Conservation (phyloP, 2,329 filamentous ascomycete genomes). For the Cryphonectria carpinicola region DNA sequence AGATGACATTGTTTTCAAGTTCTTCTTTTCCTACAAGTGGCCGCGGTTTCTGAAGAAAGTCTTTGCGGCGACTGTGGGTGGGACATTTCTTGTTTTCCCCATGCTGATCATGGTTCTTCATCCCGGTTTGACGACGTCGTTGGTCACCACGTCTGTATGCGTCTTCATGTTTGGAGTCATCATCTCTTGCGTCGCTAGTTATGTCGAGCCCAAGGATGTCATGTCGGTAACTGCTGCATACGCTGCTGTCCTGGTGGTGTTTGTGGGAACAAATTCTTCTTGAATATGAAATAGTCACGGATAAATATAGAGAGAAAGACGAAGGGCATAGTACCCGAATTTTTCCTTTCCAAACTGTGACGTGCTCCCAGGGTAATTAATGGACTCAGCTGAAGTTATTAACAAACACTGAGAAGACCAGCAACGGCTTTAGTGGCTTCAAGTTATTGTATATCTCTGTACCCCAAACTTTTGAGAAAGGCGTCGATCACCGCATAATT, state of each 20-base stretch:
- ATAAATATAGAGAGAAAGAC: neutral
- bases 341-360: too few species aligned
- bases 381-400: too few species aligned
- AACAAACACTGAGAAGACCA: too few species aligned
- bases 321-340: neutral
- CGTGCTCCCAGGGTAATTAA: too few species aligned
- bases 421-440: too few species aligned
- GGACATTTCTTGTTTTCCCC: neutral
- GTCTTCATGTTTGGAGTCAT: neutral
- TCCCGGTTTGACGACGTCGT: neutral
- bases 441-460: too few species aligned
- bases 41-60: neutral
- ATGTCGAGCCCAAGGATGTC: neutral
- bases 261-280: slow-evolving; percentile 1
- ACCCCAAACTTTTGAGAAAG: too few species aligned
- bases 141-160: neutral
- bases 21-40: neutral
- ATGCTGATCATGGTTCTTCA: slow-evolving; percentile 5
- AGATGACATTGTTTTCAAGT: neutral
- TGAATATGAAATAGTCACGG: neutral
- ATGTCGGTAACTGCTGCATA: slow-evolving; percentile 4
- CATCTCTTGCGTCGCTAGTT: neutral
- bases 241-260: slow-evolving; percentile 3
- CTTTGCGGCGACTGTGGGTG: neutral
- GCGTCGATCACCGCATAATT: too few species aligned